phyloP scores from a whole-genome alignment of 2,329 filamentous ascomycete species.

The Pestalotiopsis sp. region DNA sequence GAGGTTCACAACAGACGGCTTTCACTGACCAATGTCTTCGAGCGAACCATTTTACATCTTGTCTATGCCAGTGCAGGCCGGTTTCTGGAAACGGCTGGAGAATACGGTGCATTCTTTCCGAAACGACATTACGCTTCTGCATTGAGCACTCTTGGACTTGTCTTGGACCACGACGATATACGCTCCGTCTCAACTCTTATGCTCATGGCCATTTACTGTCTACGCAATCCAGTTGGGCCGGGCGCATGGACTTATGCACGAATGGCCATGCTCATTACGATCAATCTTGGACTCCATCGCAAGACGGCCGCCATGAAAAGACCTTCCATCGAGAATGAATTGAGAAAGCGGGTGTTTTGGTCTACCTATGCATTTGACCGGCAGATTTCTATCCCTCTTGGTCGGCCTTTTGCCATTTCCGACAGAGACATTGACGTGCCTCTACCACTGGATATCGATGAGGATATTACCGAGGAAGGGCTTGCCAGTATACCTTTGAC shows the following conservation, averaged over 20 bases:
- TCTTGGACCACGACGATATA: constrained; percentile 35
- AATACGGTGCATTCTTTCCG: constrained; percentile 9
- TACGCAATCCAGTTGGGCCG: constrained; percentile 36
- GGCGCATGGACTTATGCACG: constrained; percentile 37
- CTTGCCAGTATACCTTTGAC: constrained; percentile 19
- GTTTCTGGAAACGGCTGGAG: constrained; percentile 14
- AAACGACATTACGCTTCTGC: constrained; percentile 32
- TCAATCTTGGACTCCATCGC: constrained; percentile 35
- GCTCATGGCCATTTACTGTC: constrained; percentile 35
- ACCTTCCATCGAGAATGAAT: constrained; percentile 15
- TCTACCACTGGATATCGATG: constrained; percentile 26
- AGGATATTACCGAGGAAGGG: constrained; percentile 15
- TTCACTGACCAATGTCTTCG: background rate
- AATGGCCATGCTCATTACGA: constrained; percentile 32
- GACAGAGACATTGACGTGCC: constrained; percentile 35
- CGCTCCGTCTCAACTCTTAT: constrained; percentile 35
- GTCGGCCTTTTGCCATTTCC: constrained; percentile 36
- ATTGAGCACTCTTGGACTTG: constrained; percentile 33
- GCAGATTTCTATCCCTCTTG: constrained; percentile 34
- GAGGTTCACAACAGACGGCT: constrained; percentile 5
- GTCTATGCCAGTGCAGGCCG: constrained; percentile 14
- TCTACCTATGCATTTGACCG: constrained; percentile 37
- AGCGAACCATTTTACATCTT: constrained; percentile 11
- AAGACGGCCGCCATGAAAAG: constrained; percentile 9
- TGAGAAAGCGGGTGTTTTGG: constrained; percentile 37